phyloP scores from a whole-genome alignment of 225 moss, liverwort and hornwort species.

The Neckera pumila region DNA sequence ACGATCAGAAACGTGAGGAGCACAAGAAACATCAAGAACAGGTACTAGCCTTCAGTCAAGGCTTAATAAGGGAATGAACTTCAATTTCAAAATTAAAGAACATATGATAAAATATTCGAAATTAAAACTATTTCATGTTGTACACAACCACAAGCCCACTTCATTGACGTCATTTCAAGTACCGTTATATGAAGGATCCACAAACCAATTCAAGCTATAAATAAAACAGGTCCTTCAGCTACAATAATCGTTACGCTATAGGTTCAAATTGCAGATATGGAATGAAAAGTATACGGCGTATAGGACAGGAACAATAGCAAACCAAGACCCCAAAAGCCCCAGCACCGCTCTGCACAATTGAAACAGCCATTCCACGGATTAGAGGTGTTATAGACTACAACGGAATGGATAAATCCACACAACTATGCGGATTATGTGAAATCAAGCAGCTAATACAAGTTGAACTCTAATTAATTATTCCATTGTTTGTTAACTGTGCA shows the following conservation, averaged over 20 bases:
- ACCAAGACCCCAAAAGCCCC: constrained; percentile 30
- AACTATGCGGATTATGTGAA: not conserved
- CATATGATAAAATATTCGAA: not conserved
- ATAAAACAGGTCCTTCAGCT: not conserved
- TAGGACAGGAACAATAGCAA: constrained; percentile 22
- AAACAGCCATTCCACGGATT: not conserved
- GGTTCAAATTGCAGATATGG: not conserved
- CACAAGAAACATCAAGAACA: constrained; percentile 20
- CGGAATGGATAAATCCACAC: not conserved
- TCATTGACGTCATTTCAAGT: not conserved
- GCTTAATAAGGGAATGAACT: not conserved
- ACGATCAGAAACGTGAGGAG: constrained; percentile 18
- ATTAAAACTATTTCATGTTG: not conserved
- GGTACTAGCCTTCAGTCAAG: constrained; percentile 16
- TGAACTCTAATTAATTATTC: not conserved
- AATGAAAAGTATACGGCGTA: constrained; percentile 26
- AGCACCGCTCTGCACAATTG: constrained; percentile 16
- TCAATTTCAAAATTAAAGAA: not conserved
- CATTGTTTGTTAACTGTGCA: not conserved
- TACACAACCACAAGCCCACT: not conserved
- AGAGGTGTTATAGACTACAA: not conserved
- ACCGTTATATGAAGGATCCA: not conserved
- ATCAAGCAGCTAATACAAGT: not conserved
- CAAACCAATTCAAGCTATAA: not conserved
- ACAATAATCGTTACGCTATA: not conserved